Evolutionary conservation across 2,329 filamentous ascomycete species (phyloP).

Genomic region (Emergomyces pasteurianus): DNA sequence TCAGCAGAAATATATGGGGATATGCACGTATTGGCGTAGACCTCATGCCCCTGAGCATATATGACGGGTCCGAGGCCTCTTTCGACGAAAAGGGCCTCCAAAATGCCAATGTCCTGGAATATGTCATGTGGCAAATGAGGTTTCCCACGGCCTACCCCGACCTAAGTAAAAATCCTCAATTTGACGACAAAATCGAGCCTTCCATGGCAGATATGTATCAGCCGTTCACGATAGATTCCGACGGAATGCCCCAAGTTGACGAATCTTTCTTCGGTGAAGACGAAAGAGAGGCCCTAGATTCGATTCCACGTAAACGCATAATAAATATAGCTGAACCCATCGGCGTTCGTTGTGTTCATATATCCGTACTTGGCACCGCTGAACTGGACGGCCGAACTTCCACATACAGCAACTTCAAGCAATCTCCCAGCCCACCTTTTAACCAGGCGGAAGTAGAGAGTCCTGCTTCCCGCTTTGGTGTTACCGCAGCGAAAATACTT

Average conservation of each 20-base stretch:
- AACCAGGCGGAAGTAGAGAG: background rate
- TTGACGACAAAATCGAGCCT: slow-evolving; percentile 1
- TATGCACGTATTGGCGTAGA: background rate
- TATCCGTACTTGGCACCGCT: background rate
- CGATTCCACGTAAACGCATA: background rate
- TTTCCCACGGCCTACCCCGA: background rate
- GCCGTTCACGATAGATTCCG: background rate
- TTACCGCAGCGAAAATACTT: background rate
- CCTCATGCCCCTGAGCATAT: background rate
- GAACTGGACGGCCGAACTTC: background rate
- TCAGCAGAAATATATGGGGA: background rate
- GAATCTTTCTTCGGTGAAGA: background rate
- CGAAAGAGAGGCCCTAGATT: background rate
- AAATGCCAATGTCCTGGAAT: background rate
- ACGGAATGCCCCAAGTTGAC: background rate
- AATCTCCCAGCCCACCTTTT: background rate
- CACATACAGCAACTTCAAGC: slow-evolving; percentile 1
- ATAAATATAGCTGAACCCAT: background rate
- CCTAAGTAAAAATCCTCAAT: background rate
- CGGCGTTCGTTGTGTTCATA: background rate
- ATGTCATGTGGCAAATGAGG: background rate
- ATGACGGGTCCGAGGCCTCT: background rate
- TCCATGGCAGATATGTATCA: slow-evolving; percentile 1
- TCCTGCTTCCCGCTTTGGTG: background rate
- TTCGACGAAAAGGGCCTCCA: background rate